Conservation (phyloP, 345 rosid species). For the Populus tremula region DNA sequence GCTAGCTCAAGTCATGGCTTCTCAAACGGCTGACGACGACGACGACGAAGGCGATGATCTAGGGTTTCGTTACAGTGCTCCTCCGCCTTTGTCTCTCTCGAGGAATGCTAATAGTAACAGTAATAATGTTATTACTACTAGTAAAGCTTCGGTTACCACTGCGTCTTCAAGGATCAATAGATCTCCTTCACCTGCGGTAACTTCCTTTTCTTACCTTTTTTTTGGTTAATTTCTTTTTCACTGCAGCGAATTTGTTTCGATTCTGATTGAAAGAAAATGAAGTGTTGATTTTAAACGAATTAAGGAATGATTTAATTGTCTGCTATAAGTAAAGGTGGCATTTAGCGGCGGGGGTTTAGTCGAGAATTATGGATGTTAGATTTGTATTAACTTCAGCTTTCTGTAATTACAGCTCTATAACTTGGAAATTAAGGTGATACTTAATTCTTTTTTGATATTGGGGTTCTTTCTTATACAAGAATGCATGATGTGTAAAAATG, state of each 20-base stretch:
- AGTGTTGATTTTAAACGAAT: not conserved
- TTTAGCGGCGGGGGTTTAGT: not conserved
- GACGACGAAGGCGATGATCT: conserved; percentile 65
- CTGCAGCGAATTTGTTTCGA: not conserved
- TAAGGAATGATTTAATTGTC: not conserved
- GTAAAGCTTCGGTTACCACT: not conserved
- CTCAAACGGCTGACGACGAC: conserved; percentile 66
- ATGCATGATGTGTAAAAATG: not conserved
- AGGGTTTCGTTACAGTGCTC: conserved; percentile 81
- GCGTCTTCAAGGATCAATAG: conserved; percentile 31
- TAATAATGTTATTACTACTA: not conserved
- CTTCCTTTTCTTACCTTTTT: not conserved
- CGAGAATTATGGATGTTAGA: not conserved
- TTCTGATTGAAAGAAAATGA: not conserved
- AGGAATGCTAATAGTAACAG: conserved; percentile 35
- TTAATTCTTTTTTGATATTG: not conserved
- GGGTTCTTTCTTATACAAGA: not conserved
- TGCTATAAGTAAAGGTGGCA: not conserved
- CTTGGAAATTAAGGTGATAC: not conserved
- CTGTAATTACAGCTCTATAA: not conserved
- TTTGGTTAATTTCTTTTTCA: not conserved
- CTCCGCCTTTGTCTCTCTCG: conserved; percentile 70
- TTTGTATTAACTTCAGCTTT: not conserved
- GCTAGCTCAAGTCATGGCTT: conserved; percentile 94
- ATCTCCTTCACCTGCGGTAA: conserved; percentile 94